Percentiles rank a stretch among this genome's conserved stretches.
Conservation (phyloP, 2,329 filamentous ascomycete species). For the Pseudogymnoascus sp. region DNA sequence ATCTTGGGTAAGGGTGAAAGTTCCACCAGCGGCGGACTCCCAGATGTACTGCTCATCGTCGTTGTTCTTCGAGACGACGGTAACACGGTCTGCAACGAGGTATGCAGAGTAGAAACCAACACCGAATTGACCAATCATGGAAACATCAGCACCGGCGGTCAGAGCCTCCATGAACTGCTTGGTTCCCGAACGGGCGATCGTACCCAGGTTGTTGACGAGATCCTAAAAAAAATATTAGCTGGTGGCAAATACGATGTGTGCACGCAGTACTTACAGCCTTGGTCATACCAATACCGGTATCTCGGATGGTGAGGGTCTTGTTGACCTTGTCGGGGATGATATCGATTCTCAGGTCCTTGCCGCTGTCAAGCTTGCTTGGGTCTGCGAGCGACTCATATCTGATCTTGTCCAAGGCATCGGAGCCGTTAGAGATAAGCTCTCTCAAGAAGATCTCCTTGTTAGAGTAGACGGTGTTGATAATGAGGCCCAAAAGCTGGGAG, state of each 20-base stretch:
- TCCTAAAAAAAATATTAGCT: slow-evolving; percentile 55
- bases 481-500: slow-evolving; percentile 98
- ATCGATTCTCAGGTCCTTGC: slow-evolving; percentile 98
- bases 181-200: slow-evolving; percentile 96
- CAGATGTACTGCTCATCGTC: slow-evolving; percentile 99
- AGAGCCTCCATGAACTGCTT: slow-evolving; percentile 99
- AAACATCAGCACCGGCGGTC: slow-evolving; percentile 95
- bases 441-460: slow-evolving; percentile 99
- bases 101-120: slow-evolving; percentile 99
- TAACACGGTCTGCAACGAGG: slow-evolving; percentile 95
- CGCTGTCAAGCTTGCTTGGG: slow-evolving; percentile 90
- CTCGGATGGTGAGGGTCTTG: slow-evolving; percentile 95
- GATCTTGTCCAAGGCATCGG: slow-evolving; percentile 99
- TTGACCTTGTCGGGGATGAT: slow-evolving; percentile 96
- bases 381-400: slow-evolving; percentile 97
- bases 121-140: slow-evolving; percentile 99
- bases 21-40: slow-evolving; percentile 96
- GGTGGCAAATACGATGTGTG: slow-evolving; percentile 8
- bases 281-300: slow-evolving; percentile 99
- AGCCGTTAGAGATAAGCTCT: slow-evolving; percentile 97
- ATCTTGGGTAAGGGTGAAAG: slow-evolving; percentile 88
- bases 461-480: slow-evolving; percentile 99
- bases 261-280: slow-evolving; percentile 75
- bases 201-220: slow-evolving; percentile 99
- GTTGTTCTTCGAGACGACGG: slow-evolving; percentile 97